These are phyloP conservation scores for Daphne laureola DNA, from an alignment of 441 rosid genomes.

Conservation along the genomic window DNA sequence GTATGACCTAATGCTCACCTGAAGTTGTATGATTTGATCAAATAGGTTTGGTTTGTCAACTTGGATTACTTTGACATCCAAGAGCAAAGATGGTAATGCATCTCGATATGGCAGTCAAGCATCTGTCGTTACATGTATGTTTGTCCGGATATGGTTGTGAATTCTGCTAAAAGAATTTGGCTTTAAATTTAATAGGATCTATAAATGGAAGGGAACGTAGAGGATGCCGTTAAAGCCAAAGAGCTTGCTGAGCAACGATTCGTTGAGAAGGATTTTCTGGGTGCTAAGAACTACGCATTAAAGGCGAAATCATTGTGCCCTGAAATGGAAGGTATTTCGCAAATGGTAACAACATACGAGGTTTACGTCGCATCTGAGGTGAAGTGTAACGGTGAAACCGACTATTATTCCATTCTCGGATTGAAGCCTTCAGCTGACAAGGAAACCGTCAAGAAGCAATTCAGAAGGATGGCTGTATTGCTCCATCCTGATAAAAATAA, in stretches of 20 bases:
- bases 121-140: conserved; percentile 17
- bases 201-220: conserved; percentile 64
- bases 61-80: conserved; percentile 13
- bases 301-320: conserved; percentile 78
- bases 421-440: conserved; percentile 84
- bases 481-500: conserved; percentile 97
- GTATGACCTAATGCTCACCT: not conserved
- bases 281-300: conserved; percentile 73
- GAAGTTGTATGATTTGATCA: conserved; percentile 17
- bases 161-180: conserved; percentile 23
- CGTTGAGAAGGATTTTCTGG: conserved; percentile 62
- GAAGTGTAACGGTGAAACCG: conserved; percentile 54
- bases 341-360: conserved; percentile 86
- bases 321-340: conserved; percentile 80
- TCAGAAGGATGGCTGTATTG: conserved; percentile 78
- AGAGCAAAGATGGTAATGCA: conserved; percentile 43
- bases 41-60: conserved; percentile 2
- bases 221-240: conserved; percentile 79
- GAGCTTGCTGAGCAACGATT: conserved; percentile 85
- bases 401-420: conserved; percentile 81
- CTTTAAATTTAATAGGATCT: conserved; percentile 17
- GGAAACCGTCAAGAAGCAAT: conserved; percentile 85
- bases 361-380: conserved; percentile 76
- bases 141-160: conserved; percentile 23
- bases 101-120: conserved; percentile 22